phyloP scores from a whole-genome alignment of 139 green algal genomes.

The Parachlorella kessleri region DNA sequence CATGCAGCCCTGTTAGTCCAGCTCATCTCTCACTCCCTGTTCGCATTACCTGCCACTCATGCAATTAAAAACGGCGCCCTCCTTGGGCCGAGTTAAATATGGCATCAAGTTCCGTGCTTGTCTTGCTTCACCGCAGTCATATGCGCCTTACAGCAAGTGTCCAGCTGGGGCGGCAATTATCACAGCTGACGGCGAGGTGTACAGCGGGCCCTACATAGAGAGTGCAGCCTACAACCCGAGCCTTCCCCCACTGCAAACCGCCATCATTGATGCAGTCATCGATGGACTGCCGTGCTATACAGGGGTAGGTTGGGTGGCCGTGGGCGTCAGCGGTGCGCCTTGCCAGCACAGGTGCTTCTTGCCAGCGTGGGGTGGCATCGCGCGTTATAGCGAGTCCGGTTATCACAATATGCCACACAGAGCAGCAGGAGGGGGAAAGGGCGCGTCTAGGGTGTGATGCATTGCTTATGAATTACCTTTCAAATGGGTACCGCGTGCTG shows the following conservation, averaged over 20 bases:
- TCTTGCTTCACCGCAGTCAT: too few species aligned
- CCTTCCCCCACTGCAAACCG: slow-evolving; percentile 76
- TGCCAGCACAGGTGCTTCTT: not conserved
- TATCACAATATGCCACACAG: not conserved
- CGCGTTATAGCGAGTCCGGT: not conserved
- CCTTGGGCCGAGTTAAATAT: too few species aligned
- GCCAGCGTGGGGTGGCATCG: not conserved
- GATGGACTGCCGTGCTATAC: slow-evolving; percentile 59
- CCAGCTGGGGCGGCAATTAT: slow-evolving; percentile 71
- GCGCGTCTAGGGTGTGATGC: not conserved
- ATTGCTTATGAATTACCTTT: not conserved
- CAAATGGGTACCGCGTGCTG: not conserved
- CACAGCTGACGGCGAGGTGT: slow-evolving; percentile 48
- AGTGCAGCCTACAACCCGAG: slow-evolving; percentile 88
- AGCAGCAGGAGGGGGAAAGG: too few species aligned
- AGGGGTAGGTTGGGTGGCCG: slow-evolving; percentile 22
- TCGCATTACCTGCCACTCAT: too few species aligned
- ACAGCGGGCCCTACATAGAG: slow-evolving; percentile 76
- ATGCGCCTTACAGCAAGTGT: slow-evolving; percentile 82
- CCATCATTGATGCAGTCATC: slow-evolving; percentile 67
- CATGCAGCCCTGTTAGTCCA: too few species aligned
- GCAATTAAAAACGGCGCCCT: too few species aligned
- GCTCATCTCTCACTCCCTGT: too few species aligned
- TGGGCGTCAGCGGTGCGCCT: not conserved
- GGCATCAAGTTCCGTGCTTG: too few species aligned